phyloP scores from a whole-genome alignment of 495 filamentous ascomycete genomes.

The Podospora sp. region DNA sequence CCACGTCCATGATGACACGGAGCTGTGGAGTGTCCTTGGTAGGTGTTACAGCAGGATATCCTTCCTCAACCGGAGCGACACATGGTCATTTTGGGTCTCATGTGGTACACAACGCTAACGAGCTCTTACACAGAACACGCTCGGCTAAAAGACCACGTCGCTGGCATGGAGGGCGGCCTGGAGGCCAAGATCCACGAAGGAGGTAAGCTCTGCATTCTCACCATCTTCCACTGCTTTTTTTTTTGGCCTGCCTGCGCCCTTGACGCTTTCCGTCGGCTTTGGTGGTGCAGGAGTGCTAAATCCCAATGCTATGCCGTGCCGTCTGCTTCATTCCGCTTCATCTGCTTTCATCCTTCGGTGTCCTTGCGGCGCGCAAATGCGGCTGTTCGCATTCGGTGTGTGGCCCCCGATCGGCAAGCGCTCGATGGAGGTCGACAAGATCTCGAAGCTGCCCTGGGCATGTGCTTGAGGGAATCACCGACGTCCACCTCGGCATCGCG shows the following conservation, averaged over 20 bases:
- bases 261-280: slow-evolving; percentile 45
- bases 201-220: slow-evolving; percentile 58
- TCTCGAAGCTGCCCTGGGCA: background rate
- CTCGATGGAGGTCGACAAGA: background rate
- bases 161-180: slow-evolving; percentile 83
- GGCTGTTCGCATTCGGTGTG: slow-evolving; percentile 14
- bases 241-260: slow-evolving; percentile 20
- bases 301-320: background rate
- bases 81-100: slow-evolving; percentile 22
- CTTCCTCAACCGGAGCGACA: slow-evolving; percentile 25
- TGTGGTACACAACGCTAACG: slow-evolving; percentile 29
- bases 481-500: slow-evolving; percentile 6
- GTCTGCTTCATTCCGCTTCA: background rate
- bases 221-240: slow-evolving; percentile 10
- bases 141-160: slow-evolving; percentile 86
- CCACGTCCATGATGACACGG: slow-evolving; percentile 94
- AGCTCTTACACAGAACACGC: slow-evolving; percentile 71
- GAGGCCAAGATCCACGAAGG: slow-evolving; percentile 93
- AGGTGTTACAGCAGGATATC: slow-evolving; percentile 44
- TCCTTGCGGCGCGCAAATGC: background rate
- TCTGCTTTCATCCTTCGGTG: slow-evolving; percentile 8
- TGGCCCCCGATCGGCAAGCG: slow-evolving; percentile 5
- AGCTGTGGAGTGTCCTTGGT: slow-evolving; percentile 96
- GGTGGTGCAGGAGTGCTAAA: background rate
- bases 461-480: background rate